Evolutionary conservation across 2,329 filamentous ascomycete species (phyloP).

Genomic region (Colletotrichum theobromicola): DNA sequence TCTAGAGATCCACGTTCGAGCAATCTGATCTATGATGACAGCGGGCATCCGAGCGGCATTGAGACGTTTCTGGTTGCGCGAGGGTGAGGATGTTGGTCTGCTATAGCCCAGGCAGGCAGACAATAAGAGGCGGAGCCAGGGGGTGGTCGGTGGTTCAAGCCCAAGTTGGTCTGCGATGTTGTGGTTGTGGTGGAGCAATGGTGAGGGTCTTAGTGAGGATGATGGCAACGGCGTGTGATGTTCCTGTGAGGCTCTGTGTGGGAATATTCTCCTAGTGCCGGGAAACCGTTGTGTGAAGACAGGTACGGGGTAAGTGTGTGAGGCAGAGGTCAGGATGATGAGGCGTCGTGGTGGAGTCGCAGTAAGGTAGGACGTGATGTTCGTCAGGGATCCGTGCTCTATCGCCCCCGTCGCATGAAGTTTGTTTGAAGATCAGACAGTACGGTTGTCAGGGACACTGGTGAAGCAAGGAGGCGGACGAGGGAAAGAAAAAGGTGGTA

Average conservation of each 20-base stretch:
- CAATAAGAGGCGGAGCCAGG: constrained; percentile 6
- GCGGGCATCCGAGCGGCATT: constrained; percentile 61
- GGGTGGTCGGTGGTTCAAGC: not conserved
- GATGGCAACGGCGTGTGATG: not conserved
- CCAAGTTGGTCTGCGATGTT: not conserved
- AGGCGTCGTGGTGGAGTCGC: constrained; percentile 21
- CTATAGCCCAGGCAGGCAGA: constrained; percentile 15
- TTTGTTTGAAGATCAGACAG: constrained; percentile 41
- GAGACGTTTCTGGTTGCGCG: constrained; percentile 32
- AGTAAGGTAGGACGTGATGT: constrained; percentile 18
- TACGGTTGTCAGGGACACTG: constrained; percentile 27
- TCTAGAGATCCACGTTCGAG: constrained; percentile 52
- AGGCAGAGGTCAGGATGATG: constrained; percentile 15
- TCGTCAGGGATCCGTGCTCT: constrained; percentile 25
- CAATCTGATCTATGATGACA: constrained; percentile 56
- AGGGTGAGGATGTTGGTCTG: constrained; percentile 4
- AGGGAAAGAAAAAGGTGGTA: constrained; percentile 35
- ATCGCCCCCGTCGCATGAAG: constrained; percentile 31
- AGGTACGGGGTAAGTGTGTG: constrained; percentile 1
- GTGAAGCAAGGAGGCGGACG: constrained; percentile 33
- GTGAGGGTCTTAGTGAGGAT: not conserved
- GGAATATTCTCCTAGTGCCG: constrained; percentile 11
- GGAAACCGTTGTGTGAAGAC: constrained; percentile 9
- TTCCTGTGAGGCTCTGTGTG: constrained; percentile 17
- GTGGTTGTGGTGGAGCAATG: constrained; percentile 7